phyloP scores from a whole-genome alignment of 345 rosid species.

The Brassica rapa region DNA sequence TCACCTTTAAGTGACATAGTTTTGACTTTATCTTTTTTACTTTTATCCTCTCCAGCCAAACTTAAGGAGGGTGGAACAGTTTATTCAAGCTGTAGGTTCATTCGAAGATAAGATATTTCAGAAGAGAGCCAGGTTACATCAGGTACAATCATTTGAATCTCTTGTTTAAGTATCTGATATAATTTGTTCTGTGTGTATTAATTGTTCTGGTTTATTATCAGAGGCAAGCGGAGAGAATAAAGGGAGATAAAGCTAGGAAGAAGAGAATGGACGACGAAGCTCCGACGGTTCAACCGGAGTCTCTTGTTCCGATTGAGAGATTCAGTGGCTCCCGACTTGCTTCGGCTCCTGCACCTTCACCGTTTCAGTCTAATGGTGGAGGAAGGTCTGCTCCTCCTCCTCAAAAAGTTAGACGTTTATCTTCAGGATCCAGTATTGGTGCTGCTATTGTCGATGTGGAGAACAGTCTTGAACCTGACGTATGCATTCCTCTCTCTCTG shows the following conservation, averaged over 20 bases:
- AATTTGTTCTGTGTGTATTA: background rate
- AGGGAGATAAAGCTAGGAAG: slow-evolving; percentile 66
- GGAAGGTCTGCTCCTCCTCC: slow-evolving; percentile 41
- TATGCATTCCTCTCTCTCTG: slow-evolving; percentile 66
- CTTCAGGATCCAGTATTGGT: slow-evolving; percentile 75
- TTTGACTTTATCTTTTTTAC: slow-evolving; percentile 4
- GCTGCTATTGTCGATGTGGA: slow-evolving; percentile 95
- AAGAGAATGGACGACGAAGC: slow-evolving; percentile 80
- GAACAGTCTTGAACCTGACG: slow-evolving; percentile 74
- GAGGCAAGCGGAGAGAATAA: slow-evolving; percentile 86
- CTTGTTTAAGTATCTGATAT: slow-evolving; percentile 11
- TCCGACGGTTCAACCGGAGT: slow-evolving; percentile 62
- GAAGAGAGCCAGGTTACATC: slow-evolving; percentile 78
- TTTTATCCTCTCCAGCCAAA: slow-evolving; percentile 56
- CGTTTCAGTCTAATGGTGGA: slow-evolving; percentile 53
- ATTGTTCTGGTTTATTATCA: slow-evolving; percentile 37
- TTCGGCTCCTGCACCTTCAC: slow-evolving; percentile 78
- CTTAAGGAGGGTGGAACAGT: slow-evolving; percentile 78
- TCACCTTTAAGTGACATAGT: slow-evolving; percentile 16
- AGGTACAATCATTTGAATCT: slow-evolving; percentile 47
- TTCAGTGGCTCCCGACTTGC: slow-evolving; percentile 91
- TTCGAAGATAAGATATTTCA: slow-evolving; percentile 89
- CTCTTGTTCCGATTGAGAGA: slow-evolving; percentile 76
- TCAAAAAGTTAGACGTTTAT: slow-evolving; percentile 50
- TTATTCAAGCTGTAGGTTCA: slow-evolving; percentile 91